Base-by-base conservation (phyloP, 2,329 filamentous ascomycete genomes). In the Dothiorella sarmentorum region DNA sequence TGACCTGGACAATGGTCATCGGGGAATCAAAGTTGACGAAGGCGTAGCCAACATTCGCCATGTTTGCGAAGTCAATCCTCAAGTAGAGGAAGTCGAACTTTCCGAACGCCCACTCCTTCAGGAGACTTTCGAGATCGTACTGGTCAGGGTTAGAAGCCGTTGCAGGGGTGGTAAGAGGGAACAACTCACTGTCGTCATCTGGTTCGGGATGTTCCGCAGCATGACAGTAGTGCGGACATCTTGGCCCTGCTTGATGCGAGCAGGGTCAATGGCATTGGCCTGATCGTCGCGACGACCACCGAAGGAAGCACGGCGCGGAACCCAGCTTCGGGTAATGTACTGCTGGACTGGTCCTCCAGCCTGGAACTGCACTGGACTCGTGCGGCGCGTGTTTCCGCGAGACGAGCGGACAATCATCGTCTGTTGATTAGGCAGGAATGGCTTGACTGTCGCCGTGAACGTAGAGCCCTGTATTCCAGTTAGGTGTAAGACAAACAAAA, bases 11-110 rank as follows among this genome's bases (percentile, higher is more conserved):
- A 61, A 94, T 91, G 71, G 90, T 85, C 61, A 87, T 77, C 0
- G 90, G 85, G 71, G 91, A 86, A 42, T 86, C 83, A 66, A 97
- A 97, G 74, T 99, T 97, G 76, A 99, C 91, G 74, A 97, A 99
- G 0, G 91, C 93, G 73, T 97, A 97, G 44, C 94, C 94, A 60
- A 97, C 93, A 70, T 91, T 96, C 62, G 63, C 69, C 55, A 60
- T 70, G 35, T 73, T 73, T 56, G 71, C 63, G 62, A 73, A 80
- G 63, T 85, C 83, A 66, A 97, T 97, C 37, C 94, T 87, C 55
- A 97, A 77, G 71, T 99, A 99, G 80, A 96, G 85, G 73, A 97
- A 97, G 69, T 97, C 92, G 71, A 95, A 97, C 62, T 88, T 87
- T 27, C 91, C 91, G 74, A 82, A 85, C 71, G 86, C 90, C 15